Evolutionary conservation across 371 early-diverging fungal genomes (phyloP).

Genomic region (Rhizopus delemar): DNA sequence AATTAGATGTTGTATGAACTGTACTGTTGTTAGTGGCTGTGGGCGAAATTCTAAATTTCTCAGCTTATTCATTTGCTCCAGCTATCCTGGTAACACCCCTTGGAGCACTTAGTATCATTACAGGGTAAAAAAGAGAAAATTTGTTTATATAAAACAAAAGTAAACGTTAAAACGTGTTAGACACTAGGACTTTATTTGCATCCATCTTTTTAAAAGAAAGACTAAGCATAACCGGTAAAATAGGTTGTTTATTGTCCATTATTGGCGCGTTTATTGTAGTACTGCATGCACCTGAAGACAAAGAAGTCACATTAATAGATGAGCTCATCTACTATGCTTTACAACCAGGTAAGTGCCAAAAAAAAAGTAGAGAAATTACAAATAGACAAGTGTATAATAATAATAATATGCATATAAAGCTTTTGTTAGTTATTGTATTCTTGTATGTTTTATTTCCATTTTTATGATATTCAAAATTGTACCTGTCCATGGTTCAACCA

Average conservation of each 20-base stretch:
- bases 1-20: neutral
- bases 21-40: constrained; percentile 66
- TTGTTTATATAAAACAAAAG: neutral
- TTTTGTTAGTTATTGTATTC: constrained; percentile 77
- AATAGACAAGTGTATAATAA: constrained; percentile 53
- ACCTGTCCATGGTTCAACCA: constrained; percentile 75
- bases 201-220: constrained; percentile 69
- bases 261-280: constrained; percentile 88
- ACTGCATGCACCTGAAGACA: constrained; percentile 85
- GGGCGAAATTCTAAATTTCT: constrained; percentile 91
- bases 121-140: constrained; percentile 53
- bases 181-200: constrained; percentile 36
- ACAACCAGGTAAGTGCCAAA: constrained; percentile 4
- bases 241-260: constrained; percentile 88
- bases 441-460: constrained; percentile 63
- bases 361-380: constrained; percentile 53
- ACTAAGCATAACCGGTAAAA: constrained; percentile 76
- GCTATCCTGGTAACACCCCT: constrained; percentile 91
- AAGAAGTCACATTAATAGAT: constrained; percentile 61
- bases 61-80: constrained; percentile 91
- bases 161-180: constrained; percentile 2
- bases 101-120: constrained; percentile 85
- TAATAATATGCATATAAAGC: constrained; percentile 32
- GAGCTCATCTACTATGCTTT: constrained; percentile 63
- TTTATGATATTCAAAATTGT: constrained; percentile 80